Base-by-base conservation (phyloP, 495 filamentous ascomycete genomes). In the Hyaloscypha variabilis region DNA sequence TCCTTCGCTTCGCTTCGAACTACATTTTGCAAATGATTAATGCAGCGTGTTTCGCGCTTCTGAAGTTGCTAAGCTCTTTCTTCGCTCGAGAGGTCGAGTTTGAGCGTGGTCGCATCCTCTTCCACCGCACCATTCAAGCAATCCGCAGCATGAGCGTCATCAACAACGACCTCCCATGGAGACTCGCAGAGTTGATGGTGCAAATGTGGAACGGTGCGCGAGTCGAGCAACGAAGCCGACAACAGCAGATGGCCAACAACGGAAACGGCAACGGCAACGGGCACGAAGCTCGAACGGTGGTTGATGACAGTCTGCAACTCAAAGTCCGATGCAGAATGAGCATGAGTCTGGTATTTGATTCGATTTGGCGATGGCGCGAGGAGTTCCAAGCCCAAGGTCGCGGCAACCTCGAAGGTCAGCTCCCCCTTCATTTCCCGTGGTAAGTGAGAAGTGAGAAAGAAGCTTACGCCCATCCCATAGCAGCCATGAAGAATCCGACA, bases 11-110 rank as follows among this genome's bases (percentile, higher is more conserved):
- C 71, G 85, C 88, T 21, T 91, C 91, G 49, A 93, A 94, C 72
- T 96, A 96, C 74, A 83, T 97, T 60, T 88, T 93, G 69, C 93
- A 96, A 76, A 96, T 97, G 90, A 88, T 96, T 71, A 88, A 96
- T 42, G 93, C 93, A 42, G 91, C 87, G 1, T 91, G 91, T 19
- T 96, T 94, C 71, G 88, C 91, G 5, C 76, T 97, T 42, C 79
- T 96, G 58, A 97, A 97, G 74, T 81, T 97, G 30, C 83, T 93
- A 73, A 90, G 92, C 71, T 93, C 90, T 61, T 90, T 95, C 84
- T 89, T 97, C 80, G 78, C 88, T 67, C 71, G 81, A 73, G 77
- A 88, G 75, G 87, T 96, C 62, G 88, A 94, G 65, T 85, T 88
- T 73, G 84, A 90, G 11, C 83, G 90, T n/a, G 91, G 91, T 54